These are phyloP conservation scores for Aspergillus sp. DNA, from an alignment of 2,329 filamentous ascomycete genomes.

Conservation along the genomic window DNA sequence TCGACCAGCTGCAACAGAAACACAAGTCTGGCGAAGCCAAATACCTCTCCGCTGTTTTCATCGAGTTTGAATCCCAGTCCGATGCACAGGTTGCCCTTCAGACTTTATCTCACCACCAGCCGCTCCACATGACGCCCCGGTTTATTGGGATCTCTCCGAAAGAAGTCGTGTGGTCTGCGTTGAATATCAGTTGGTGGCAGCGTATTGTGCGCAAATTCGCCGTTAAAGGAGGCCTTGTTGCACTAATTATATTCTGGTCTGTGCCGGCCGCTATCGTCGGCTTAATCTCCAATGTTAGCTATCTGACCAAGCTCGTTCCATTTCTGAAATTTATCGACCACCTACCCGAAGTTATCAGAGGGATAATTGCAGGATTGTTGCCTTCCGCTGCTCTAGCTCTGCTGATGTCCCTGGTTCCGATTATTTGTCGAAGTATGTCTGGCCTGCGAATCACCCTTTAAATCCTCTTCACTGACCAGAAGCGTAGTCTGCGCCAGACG, in stretches of 20 bases:
- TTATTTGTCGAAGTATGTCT: conserved; percentile 63
- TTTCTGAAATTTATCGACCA: conserved; percentile 69
- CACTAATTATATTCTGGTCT: conserved; percentile 79
- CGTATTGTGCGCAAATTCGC: conserved; percentile 62
- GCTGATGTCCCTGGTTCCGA: conserved; percentile 77
- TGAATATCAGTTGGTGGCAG: conserved; percentile 78
- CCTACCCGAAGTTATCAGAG: conserved; percentile 62
- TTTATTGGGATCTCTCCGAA: conserved; percentile 72
- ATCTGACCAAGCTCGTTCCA: conserved; percentile 44
- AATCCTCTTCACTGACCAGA: conserved; percentile 1
- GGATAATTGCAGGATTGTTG: conserved; percentile 74
- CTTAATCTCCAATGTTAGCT: conserved; percentile 75
- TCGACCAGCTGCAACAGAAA: conserved; percentile 56
- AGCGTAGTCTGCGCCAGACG: conserved; percentile 62
- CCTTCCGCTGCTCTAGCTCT: conserved; percentile 71
- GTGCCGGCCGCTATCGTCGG: conserved; percentile 71
- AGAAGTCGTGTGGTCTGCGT: conserved; percentile 82
- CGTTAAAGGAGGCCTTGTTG: conserved; percentile 61
- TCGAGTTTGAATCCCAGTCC: conserved; percentile 75
- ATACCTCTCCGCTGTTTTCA: conserved; percentile 68
- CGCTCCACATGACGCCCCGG: conserved; percentile 78
- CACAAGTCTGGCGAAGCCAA: conserved; percentile 58
- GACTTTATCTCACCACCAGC: conserved; percentile 73
- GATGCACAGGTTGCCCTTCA: conserved; percentile 82
- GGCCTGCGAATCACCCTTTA: not conserved